Conservation (phyloP, 805 yeast genomes). For the Wickerhamia fluorescens region DNA sequence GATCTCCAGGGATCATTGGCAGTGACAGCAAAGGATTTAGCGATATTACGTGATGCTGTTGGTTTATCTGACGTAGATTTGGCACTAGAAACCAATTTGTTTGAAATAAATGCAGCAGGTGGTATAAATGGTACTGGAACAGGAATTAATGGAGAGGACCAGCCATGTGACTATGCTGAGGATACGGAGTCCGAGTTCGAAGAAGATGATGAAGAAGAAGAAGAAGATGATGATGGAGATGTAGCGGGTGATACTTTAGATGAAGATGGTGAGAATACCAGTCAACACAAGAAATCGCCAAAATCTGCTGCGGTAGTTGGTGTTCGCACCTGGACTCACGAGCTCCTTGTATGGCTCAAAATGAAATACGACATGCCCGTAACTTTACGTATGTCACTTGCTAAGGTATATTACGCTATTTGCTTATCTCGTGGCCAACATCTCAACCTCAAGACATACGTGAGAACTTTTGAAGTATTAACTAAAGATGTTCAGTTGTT, state of each 20-base stretch:
- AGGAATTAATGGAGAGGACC: neutral
- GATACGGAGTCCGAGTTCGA: slow-evolving; percentile 5
- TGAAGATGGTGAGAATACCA: slow-evolving; percentile 26
- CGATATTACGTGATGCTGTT: slow-evolving; percentile 27
- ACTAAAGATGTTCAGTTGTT: slow-evolving; percentile 37
- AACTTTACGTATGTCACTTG: slow-evolving; percentile 49
- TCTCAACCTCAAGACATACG: slow-evolving; percentile 51
- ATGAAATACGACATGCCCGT: slow-evolving; percentile 80
- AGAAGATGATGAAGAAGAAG: slow-evolving; percentile 22
- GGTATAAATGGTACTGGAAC: no score
- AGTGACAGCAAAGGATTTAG: slow-evolving; percentile 62
- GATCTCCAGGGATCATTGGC: slow-evolving; percentile 68
- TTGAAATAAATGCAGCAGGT: slow-evolving; percentile 21
- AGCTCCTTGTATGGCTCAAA: slow-evolving; percentile 66
- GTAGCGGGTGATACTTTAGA: slow-evolving; percentile 29
- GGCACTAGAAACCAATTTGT: slow-evolving; percentile 49
- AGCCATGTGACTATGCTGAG: slow-evolving; percentile 1
- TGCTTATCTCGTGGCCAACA: slow-evolving; percentile 69
- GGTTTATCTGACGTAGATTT: slow-evolving; percentile 36
- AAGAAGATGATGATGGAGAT: slow-evolving; percentile 29
- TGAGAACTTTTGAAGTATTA: slow-evolving; percentile 52
- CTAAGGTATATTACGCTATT: slow-evolving; percentile 64
- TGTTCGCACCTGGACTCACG: slow-evolving; percentile 82
- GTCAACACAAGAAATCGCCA: slow-evolving; percentile 55
- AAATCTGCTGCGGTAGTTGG: slow-evolving; percentile 67